Evolutionary conservation across 192 early-diverging fungal genomes (phyloP).

Genomic region (Chytriomyces confervae): DNA sequence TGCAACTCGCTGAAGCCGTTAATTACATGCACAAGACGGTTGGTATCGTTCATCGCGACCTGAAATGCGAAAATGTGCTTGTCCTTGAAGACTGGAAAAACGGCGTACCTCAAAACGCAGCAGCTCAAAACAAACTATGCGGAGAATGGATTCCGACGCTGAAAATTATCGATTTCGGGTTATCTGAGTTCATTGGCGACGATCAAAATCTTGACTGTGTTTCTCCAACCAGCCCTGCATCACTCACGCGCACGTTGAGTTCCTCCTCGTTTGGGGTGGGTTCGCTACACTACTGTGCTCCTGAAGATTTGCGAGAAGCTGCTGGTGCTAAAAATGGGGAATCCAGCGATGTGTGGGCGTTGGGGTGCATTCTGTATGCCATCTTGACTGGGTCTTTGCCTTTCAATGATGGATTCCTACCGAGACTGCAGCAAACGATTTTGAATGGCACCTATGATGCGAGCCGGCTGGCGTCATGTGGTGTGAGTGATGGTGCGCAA

Average conservation of each 20-base stretch:
- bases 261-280: conserved; percentile 47
- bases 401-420: conserved; percentile 77
- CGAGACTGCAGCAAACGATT: conserved; percentile 72
- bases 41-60: conserved; percentile 82
- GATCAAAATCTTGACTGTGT: background rate
- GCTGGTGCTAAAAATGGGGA: conserved; percentile 36
- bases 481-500: conserved; percentile 34
- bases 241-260: background rate
- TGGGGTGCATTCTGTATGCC: conserved; percentile 77
- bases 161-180: conserved; percentile 89
- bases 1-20: conserved; percentile 75
- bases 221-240: background rate
- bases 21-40: conserved; percentile 78
- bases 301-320: conserved; percentile 68
- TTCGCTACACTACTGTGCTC: conserved; percentile 72
- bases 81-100: conserved; percentile 49
- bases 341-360: conserved; percentile 76
- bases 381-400: conserved; percentile 75
- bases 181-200: conserved; percentile 56
- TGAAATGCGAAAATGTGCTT: conserved; percentile 95
- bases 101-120: background rate
- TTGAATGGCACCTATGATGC: conserved; percentile 69
- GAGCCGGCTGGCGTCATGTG: conserved; percentile 30
- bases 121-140: background rate
- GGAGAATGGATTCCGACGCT: conserved; percentile 32